These are phyloP conservation scores for Leishmania mexicana DNA, from an alignment of 208 protist species.

Conservation along the genomic window DNA sequence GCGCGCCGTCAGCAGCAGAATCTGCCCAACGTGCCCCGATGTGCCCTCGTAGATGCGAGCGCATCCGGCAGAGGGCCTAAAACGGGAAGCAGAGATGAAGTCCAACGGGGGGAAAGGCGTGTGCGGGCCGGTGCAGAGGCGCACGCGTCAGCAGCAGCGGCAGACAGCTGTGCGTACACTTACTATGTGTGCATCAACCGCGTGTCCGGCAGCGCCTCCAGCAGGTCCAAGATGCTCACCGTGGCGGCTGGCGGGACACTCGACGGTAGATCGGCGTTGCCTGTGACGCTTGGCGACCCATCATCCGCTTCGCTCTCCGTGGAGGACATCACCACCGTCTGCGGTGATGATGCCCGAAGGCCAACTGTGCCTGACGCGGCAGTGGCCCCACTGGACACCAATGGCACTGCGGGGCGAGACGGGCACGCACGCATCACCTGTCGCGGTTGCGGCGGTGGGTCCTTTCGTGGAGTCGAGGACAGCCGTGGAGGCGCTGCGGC, in stretches of 20 bases:
- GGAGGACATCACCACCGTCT: conserved; percentile 12
- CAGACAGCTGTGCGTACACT: conserved; percentile 1
- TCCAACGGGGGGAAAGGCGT: neutral
- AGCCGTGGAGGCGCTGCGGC: neutral
- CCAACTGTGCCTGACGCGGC: neutral
- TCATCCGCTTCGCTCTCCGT: conserved; percentile 1
- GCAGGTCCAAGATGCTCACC: conserved; percentile 32
- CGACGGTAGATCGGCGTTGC: neutral
- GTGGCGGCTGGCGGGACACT: neutral
- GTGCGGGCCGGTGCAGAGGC: neutral
- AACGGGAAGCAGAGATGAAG: neutral
- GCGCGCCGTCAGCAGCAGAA: neutral
- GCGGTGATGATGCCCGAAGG: neutral
- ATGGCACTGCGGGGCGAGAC: neutral
- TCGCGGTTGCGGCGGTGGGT: neutral
- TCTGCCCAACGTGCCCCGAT: neutral
- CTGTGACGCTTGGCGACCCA: neutral
- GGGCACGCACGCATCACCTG: neutral
- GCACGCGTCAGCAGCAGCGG: neutral
- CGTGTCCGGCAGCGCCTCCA: conserved; percentile 37
- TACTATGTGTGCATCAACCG: conserved; percentile 7
- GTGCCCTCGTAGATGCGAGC: neutral
- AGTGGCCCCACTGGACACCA: neutral
- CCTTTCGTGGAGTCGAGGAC: neutral
- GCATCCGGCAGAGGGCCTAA: neutral